phyloP scores from a whole-genome alignment of 1,284 basidiomycete genomes.

The Cutaneotrichosporon curvatum region DNA sequence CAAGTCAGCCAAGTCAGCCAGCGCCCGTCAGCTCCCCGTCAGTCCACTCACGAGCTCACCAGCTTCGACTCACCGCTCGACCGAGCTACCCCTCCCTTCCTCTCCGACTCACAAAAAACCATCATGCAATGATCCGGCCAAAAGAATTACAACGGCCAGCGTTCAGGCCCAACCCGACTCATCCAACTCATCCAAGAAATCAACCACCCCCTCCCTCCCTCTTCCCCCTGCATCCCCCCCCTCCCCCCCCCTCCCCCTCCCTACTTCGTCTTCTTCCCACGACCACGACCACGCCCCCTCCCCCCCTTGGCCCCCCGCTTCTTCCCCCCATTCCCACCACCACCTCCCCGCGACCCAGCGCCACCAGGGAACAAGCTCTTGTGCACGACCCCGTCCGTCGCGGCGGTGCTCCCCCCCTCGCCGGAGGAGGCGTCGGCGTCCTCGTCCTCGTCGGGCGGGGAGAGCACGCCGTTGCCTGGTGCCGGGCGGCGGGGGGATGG shows the following conservation, averaged over 20 bases:
- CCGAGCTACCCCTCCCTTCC: too few relatives aligned
- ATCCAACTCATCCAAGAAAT: too few relatives aligned
- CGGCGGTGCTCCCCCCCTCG: neutral
- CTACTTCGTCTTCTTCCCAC: neutral
- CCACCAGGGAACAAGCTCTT: constrained; percentile 12
- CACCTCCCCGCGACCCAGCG: neutral
- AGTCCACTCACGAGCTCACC: too few relatives aligned
- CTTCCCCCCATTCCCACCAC: neutral
- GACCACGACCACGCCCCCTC: neutral
- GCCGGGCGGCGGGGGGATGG: neutral
- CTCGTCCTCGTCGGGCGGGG: constrained; percentile 3
- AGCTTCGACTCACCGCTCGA: too few relatives aligned
- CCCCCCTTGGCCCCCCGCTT: neutral
- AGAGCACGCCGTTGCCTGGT: constrained; percentile 1
- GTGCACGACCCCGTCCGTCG: constrained; percentile 11
- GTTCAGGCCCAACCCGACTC: too few relatives aligned
- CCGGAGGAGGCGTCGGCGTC: neutral
- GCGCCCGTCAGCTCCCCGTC: too few relatives aligned
- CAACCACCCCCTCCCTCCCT: too few relatives aligned
- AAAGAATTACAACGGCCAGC: too few relatives aligned
- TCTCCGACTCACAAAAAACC: too few relatives aligned
- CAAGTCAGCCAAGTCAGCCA: too few relatives aligned
- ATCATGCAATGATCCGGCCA: too few relatives aligned
- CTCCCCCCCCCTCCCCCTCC: neutral
- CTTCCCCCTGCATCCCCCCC: too few relatives aligned